Evolutionary conservation across 75 land plant species (phyloP).

Genomic region (Cunninghamia lanceolata): DNA sequence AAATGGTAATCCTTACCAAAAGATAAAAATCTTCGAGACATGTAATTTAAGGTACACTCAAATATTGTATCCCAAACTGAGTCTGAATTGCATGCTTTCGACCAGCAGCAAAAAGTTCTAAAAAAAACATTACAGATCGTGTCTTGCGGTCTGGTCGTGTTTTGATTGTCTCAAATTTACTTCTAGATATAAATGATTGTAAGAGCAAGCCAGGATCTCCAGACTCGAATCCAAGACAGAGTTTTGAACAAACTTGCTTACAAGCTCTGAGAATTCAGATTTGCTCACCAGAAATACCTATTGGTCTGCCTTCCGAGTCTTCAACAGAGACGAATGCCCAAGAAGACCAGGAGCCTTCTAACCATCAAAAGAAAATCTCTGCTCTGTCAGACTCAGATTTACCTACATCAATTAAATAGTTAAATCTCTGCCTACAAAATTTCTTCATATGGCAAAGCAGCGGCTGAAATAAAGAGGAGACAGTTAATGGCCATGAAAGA

Average conservation of each 20-base stretch:
- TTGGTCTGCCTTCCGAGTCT: constrained; percentile 26
- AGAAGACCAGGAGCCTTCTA: constrained; percentile 12
- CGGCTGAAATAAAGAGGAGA: constrained; percentile 27
- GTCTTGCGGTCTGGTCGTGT: constrained; percentile 73
- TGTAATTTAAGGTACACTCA: too few species aligned
- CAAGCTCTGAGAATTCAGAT: constrained; percentile 61
- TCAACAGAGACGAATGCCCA: constrained; percentile 11
- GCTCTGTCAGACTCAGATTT: constrained; percentile 40
- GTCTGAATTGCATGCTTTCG: constrained; percentile 15
- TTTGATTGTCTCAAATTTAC: constrained; percentile 55
- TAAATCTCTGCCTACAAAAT: constrained; percentile 44
- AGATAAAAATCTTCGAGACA: too few species aligned
- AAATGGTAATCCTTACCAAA: too few species aligned
- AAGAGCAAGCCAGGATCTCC: constrained; percentile 13
- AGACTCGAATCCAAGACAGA: constrained; percentile 26
- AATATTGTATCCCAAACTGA: constrained; percentile 1
- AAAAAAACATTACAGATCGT: constrained; percentile 62
- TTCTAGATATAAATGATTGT: constrained; percentile 31
- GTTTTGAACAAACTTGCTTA: constrained; percentile 54
- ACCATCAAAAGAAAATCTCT: constrained; percentile 10
- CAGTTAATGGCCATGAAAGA: too few species aligned
- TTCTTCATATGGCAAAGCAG: constrained; percentile 47
- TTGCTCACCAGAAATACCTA: constrained; percentile 33
- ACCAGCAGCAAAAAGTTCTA: constrained; percentile 54
- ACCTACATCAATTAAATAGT: constrained; percentile 47